Evolutionary conservation across 805 yeast genomes (phyloP).

Genomic region (Alloascoidea africana): DNA sequence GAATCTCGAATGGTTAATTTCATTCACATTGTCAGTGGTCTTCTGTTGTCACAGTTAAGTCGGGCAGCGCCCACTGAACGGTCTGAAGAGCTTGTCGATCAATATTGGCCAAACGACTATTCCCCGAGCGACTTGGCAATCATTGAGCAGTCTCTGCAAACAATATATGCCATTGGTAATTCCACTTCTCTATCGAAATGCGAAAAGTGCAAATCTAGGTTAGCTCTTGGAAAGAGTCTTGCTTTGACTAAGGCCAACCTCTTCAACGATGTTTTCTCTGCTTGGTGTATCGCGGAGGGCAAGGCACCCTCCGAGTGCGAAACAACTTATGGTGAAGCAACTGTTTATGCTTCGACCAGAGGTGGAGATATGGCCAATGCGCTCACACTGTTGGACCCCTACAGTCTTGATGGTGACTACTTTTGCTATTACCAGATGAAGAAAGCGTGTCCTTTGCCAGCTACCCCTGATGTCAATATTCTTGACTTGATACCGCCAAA

Average conservation of each 20-base stretch:
- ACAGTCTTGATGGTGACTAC: constrained; percentile 39
- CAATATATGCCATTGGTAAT: neutral
- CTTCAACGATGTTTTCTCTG: neutral
- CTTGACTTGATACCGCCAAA: constrained; percentile 28
- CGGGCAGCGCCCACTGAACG: too few species aligned
- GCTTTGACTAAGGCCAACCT: neutral
- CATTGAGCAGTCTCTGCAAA: neutral
- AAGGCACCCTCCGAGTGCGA: constrained; percentile 13
- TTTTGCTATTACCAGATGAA: constrained; percentile 39
- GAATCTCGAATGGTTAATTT: too few species aligned
- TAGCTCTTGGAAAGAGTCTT: neutral
- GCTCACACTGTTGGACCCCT: constrained; percentile 34
- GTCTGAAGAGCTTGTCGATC: neutral
- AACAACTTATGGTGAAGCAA: constrained; percentile 20
- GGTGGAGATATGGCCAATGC: constrained; percentile 37
- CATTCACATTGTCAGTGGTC: too few species aligned
- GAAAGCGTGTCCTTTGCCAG: constrained; percentile 37
- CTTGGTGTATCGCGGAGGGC: neutral
- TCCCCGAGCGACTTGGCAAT: neutral
- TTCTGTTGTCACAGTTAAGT: too few species aligned
- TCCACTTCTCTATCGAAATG: neutral
- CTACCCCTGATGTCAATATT: constrained; percentile 31
- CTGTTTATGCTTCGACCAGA: constrained; percentile 20
- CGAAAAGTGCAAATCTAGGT: neutral
- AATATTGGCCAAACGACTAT: neutral